A percentile compares a stretch with the other conserved stretches of the same genome.
phyloP scores from a whole-genome alignment of 78 protist genomes.

The Tieghemostelium lacteum region DNA sequence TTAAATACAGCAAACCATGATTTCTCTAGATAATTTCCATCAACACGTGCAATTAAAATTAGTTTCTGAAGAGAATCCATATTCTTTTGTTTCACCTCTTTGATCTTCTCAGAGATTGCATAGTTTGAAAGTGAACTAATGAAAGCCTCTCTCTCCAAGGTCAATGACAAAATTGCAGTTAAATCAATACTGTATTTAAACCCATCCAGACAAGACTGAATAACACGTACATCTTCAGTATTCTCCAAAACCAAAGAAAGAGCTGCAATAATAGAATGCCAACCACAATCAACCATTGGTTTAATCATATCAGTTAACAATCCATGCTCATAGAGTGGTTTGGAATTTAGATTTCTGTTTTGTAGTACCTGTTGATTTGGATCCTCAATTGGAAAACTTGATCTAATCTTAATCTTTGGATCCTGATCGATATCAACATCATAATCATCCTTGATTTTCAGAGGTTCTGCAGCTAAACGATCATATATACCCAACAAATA shows the following conservation, averaged over 20 bases:
- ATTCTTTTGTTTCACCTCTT: slow-evolving; percentile 89
- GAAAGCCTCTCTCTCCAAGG: slow-evolving; percentile 94
- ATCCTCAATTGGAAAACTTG: slow-evolving; percentile 24
- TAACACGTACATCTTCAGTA: slow-evolving; percentile 50
- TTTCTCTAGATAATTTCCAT: slow-evolving; percentile 90
- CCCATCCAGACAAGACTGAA: slow-evolving; percentile 89
- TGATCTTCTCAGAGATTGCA: slow-evolving; percentile 79
- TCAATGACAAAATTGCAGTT: slow-evolving; percentile 81
- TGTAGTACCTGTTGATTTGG: neutral
- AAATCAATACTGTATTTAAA: slow-evolving; percentile 85
- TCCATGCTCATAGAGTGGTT: slow-evolving; percentile 57
- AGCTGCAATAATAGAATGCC: slow-evolving; percentile 89
- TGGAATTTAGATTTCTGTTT: neutral
- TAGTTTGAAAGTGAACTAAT: slow-evolving; percentile 93
- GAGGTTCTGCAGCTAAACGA: slow-evolving; percentile 68
- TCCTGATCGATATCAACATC: slow-evolving; percentile 17
- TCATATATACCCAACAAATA: slow-evolving; percentile 77
- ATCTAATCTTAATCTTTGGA: slow-evolving; percentile 5
- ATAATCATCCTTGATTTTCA: slow-evolving; percentile 74
- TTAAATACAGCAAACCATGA: slow-evolving; percentile 91
- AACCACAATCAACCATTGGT: slow-evolving; percentile 82
- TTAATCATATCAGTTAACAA: slow-evolving; percentile 55
- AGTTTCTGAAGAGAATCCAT: slow-evolving; percentile 88
- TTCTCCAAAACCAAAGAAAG: slow-evolving; percentile 87
- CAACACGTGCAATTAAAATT: slow-evolving; percentile 85